These are phyloP conservation scores for Naganishia liquefaciens DNA, from an alignment of 1,284 basidiomycete species.

Conservation along the genomic window DNA sequence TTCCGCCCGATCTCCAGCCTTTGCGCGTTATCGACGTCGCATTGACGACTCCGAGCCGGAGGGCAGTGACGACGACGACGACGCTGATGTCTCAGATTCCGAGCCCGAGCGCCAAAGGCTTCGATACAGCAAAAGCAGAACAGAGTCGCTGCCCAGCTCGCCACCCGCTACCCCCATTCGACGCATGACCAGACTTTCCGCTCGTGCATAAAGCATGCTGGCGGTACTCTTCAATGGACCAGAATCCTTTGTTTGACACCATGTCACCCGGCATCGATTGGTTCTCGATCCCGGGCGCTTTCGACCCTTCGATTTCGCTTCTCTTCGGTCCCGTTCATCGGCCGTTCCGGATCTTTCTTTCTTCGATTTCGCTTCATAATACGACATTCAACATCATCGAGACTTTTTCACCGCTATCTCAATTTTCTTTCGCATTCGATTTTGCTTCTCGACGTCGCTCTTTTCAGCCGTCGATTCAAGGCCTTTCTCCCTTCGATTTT, in stretches of 20 bases:
- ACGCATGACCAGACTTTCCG: neutral
- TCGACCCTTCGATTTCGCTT: slow-evolving; percentile 13
- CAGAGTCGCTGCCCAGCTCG: neutral
- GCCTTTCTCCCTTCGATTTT: slow-evolving; percentile 1
- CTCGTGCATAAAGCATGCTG: neutral
- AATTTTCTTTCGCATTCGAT: slow-evolving; percentile 1
- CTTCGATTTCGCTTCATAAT: slow-evolving; percentile 21
- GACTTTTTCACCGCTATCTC: neutral
- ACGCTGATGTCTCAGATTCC: slow-evolving; percentile 12
- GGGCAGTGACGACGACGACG: slow-evolving; percentile 1
- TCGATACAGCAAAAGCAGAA: neutral
- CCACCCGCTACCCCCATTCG: slow-evolving; percentile 5
- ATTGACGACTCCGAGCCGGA: slow-evolving; percentile 19
- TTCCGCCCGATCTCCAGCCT: neutral
- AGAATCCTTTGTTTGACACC: neutral
- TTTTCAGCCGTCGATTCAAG: neutral
- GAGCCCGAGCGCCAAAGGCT: slow-evolving; percentile 9
- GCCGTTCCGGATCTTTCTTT: neutral
- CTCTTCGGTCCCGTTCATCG: neutral
- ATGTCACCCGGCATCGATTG: neutral
- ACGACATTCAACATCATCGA: neutral
- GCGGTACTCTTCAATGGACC: neutral
- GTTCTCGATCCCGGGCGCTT: neutral
- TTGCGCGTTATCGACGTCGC: slow-evolving; percentile 6
- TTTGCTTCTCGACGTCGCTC: slow-evolving; percentile 1